Evolutionary conservation across 352 stramenopile genomes (phyloP), one percentile per base, ranked within the genome.

Genomic region (Globisporangium okanoganense): DNA sequence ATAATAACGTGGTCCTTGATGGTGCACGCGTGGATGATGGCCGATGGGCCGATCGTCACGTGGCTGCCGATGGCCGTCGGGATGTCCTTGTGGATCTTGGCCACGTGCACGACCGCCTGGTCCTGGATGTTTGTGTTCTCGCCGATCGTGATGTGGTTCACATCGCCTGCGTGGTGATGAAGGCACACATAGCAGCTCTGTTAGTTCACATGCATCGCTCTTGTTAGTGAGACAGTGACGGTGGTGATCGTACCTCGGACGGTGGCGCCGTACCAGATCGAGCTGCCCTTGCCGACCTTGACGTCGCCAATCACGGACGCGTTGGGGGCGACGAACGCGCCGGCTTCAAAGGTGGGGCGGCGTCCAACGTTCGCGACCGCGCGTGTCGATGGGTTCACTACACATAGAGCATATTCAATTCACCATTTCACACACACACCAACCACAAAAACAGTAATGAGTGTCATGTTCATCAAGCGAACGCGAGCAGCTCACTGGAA

Each of bases 81-180:
- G 59, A 95, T 87, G 67, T 97, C 85, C 58, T 90, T 80, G 66
- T 90, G 82, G 67, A 97, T 95, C 75, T 98, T 98, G 62, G 94
- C 86, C 67, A 97, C 92, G 67, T 97, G 91, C 52, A 98, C 76
- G n/a, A 98, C 85, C 5, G 87, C 92, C 69, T 95, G 82, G 72
- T 98, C 93, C 66, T 96, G 88, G 56, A 98, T 94, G 72, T 91
- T 96, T 71, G 88, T 95, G 78, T 97, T 90, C 41, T 95, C 82
- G 38, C 95, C 96, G 72, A 99, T 98, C 7, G 78, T 92, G 58
- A 98, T 96, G 72, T 85, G 65, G 75, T 97, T 96, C 56, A 97
- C 83, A 71, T 98, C 92, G 47, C 87, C 81, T 83, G 40, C 29
- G 6, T n/a, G 16, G 10, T 18, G n/a, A 14, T 18, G n/a, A 25